Percentiles rank a stretch among this genome's conserved stretches.
Evolutionary conservation across 495 filamentous ascomycete genomes (phyloP).

Genomic region (Penicillium subrubescens): DNA sequence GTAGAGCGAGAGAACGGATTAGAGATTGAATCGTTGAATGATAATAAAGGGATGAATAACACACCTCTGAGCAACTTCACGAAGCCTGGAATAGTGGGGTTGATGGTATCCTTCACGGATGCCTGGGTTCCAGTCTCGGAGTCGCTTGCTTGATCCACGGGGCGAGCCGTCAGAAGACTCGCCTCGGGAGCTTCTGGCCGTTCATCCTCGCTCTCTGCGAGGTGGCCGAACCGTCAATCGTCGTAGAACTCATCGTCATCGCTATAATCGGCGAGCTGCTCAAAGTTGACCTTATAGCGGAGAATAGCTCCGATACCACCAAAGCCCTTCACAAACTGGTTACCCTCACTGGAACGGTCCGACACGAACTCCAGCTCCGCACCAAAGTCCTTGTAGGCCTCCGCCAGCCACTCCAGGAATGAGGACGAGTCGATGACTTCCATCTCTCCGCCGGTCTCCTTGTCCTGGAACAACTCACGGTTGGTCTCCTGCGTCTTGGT

Average conservation of each 20-base stretch:
- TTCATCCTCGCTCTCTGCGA: conserved; percentile 86
- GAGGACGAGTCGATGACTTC: conserved; percentile 80
- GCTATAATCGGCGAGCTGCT: conserved; percentile 91
- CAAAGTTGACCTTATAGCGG: conserved; percentile 99
- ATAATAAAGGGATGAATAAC: not conserved
- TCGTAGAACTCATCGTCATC: conserved; percentile 99
- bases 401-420: conserved; percentile 98
- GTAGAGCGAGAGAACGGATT: conserved; percentile 1
- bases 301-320: conserved; percentile 97
- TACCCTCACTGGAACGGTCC: conserved; percentile 93
- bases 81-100: conserved; percentile 36
- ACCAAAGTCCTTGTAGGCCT: conserved; percentile 96
- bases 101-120: conserved; percentile 34
- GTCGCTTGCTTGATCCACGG: conserved; percentile 42
- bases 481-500: conserved; percentile 82
- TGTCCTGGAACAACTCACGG: conserved; percentile 88
- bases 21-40: not conserved
- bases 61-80: conserved; percentile 45
- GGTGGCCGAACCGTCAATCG: conserved; percentile 94
- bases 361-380: conserved; percentile 97
- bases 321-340: conserved; percentile 99
- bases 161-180: conserved; percentile 63
- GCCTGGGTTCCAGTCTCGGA: conserved; percentile 40
- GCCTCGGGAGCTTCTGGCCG: conserved; percentile 69
- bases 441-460: conserved; percentile 95